These are phyloP conservation scores for Pterocarpus santalinus DNA, from an alignment of 306 rosid genomes.

Conservation along the genomic window DNA sequence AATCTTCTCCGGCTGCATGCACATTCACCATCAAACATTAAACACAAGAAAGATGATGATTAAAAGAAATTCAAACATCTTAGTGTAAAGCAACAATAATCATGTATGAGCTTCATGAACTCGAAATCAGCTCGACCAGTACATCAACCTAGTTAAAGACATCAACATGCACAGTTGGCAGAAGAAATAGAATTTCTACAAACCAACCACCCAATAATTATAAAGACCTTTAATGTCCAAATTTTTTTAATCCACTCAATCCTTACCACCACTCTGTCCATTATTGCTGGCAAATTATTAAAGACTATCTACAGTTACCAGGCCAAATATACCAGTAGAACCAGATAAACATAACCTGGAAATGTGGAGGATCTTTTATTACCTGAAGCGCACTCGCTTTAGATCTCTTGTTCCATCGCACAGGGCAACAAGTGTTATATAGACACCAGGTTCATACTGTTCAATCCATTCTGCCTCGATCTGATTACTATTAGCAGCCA, in stretches of 20 bases:
- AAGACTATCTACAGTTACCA: constrained; percentile 1
- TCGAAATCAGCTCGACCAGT: not conserved
- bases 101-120: not conserved
- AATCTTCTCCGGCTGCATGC: constrained; percentile 94
- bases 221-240: not conserved
- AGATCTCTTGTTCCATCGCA: constrained; percentile 88
- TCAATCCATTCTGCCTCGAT: constrained; percentile 98
- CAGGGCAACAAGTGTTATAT: constrained; percentile 87
- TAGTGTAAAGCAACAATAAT: constrained; percentile 1
- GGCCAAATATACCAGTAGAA: constrained; percentile 22
- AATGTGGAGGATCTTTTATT: constrained; percentile 39
- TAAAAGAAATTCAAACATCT: too few species aligned
- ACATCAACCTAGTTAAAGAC: not conserved
- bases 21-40: constrained; percentile 40
- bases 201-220: not conserved
- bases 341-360: constrained; percentile 11
- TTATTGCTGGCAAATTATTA: not conserved
- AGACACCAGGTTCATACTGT: constrained; percentile 96
- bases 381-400: constrained; percentile 99
- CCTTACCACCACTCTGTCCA: not conserved
- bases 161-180: not conserved
- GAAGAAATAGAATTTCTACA: not conserved
- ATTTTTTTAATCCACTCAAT: not conserved
- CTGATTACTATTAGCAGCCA: constrained; percentile 59
- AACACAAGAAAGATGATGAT: not conserved